These are phyloP conservation scores for Citrullus mucosospermus DNA, from an alignment of 306 rosid genomes.

Conservation along the genomic window DNA sequence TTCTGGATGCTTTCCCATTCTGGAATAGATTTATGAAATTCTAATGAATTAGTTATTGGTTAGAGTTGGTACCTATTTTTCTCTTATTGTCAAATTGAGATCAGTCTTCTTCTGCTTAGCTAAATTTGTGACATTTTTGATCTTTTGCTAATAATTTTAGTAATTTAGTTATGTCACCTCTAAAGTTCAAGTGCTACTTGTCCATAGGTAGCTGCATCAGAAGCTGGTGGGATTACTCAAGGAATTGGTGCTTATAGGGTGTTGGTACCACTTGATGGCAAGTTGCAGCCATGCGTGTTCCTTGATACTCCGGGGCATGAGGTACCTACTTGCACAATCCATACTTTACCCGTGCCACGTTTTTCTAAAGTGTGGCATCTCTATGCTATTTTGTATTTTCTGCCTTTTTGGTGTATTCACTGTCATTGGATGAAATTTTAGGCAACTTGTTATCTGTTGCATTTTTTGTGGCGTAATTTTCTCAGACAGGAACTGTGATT, in stretches of 20 bases:
- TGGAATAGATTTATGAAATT: neutral
- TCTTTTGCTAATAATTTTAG: conserved; percentile 1
- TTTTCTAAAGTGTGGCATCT: neutral
- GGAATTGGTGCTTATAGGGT: conserved; percentile 97
- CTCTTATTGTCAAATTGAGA: neutral
- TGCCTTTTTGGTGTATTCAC: neutral
- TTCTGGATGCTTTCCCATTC: neutral
- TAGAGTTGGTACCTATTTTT: conserved; percentile 1
- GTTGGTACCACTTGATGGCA: conserved; percentile 77
- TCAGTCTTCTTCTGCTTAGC: neutral
- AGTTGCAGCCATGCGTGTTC: conserved; percentile 72
- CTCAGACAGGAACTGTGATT: conserved; percentile 10
- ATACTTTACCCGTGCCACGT: neutral
- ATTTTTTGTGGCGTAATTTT: conserved; percentile 8
- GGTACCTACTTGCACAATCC: conserved; percentile 29
- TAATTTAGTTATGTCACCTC: conserved; percentile 5
- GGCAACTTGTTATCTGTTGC: conserved; percentile 2
- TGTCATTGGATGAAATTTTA: neutral
- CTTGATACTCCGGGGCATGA: conserved; percentile 98
- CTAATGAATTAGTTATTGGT: neutral
- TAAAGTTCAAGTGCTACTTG: conserved; percentile 17
- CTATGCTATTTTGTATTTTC: neutral
- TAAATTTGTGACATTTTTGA: neutral
- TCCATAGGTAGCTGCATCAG: conserved; percentile 90
- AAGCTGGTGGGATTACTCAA: conserved; percentile 99